Conservation (phyloP, 371 early-diverging fungal species). For the Apophysomyces ossiformis region DNA sequence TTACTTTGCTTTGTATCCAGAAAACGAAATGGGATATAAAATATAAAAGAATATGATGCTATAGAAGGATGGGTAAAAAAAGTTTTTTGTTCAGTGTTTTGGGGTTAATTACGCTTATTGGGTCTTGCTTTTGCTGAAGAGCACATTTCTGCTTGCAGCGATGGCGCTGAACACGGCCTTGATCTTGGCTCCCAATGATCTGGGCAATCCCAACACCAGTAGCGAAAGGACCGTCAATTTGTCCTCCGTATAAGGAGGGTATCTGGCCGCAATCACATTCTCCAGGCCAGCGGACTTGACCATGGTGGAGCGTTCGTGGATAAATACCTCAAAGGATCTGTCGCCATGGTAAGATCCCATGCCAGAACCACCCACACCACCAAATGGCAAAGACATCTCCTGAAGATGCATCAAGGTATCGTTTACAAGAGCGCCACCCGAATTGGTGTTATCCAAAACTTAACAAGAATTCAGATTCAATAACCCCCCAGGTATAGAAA, state of each 20-base stretch:
- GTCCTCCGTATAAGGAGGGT: conserved; percentile 54
- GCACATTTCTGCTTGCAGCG: conserved; percentile 34
- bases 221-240: conserved; percentile 34
- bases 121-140: conserved; percentile 25
- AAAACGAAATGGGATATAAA: too few species aligned
- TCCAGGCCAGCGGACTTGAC: conserved; percentile 56
- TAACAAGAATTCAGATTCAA: neutral
- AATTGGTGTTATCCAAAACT: conserved; percentile 58
- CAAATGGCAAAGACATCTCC: conserved; percentile 75
- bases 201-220: conserved; percentile 38
- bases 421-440: conserved; percentile 75
- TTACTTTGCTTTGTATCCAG: too few species aligned
- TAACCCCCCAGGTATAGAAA: neutral
- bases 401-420: conserved; percentile 68
- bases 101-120: neutral
- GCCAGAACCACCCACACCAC: conserved; percentile 87
- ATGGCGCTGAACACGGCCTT: conserved; percentile 30
- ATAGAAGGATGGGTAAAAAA: too few species aligned
- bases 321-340: conserved; percentile 75
- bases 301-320: conserved; percentile 65
- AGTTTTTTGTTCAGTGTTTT: too few species aligned
- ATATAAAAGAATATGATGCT: too few species aligned
- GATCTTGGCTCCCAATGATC: conserved; percentile 28
- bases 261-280: conserved; percentile 46
- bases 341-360: conserved; percentile 83